A percentile compares a stretch with the other conserved stretches of the same genome.
Conservation (phyloP, 768 basidiomycete species). For the Lactifluus rugatus region DNA sequence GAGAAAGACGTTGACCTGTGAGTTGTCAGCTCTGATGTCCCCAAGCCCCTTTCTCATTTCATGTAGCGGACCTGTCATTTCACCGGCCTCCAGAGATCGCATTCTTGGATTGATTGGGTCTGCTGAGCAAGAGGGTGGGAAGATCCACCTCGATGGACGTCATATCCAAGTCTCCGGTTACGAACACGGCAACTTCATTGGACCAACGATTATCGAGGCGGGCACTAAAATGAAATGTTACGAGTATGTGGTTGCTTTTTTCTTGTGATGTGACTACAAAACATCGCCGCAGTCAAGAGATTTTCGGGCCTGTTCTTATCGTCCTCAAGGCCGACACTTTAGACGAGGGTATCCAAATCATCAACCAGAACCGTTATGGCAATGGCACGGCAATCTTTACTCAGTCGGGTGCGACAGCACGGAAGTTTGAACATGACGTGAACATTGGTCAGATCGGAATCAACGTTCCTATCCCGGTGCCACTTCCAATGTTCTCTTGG, state of each 20-base stretch:
- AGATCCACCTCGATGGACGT: slow-evolving; percentile 81
- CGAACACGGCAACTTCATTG: slow-evolving; percentile 87
- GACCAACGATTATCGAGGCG: slow-evolving; percentile 83
- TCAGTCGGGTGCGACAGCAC: slow-evolving; percentile 88
- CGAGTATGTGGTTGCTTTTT: slow-evolving; percentile 39
- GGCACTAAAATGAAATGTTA: slow-evolving; percentile 81
- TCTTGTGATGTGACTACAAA: background rate
- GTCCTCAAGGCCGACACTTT: slow-evolving; percentile 72
- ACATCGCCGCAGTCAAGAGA: slow-evolving; percentile 62
- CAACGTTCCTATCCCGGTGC: slow-evolving; percentile 90
- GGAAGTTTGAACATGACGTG: slow-evolving; percentile 81
- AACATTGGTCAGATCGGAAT: slow-evolving; percentile 92
- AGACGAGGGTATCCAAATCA: slow-evolving; percentile 81
- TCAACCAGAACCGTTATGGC: slow-evolving; percentile 86
- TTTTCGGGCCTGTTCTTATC: slow-evolving; percentile 86
- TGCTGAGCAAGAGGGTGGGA: slow-evolving; percentile 71
- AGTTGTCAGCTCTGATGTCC: slow-evolving; percentile 28
- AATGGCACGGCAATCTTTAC: slow-evolving; percentile 97
- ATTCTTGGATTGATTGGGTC: slow-evolving; percentile 68
- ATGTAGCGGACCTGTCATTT: slow-evolving; percentile 65
- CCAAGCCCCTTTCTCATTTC: background rate
- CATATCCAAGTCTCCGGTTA: slow-evolving; percentile 57
- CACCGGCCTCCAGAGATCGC: slow-evolving; percentile 71
- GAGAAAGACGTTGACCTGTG: slow-evolving; percentile 75
- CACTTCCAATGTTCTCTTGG: slow-evolving; percentile 92